Base-by-base conservation (phyloP, 805 yeast species). In the Crinitomyces ghanaensis region DNA sequence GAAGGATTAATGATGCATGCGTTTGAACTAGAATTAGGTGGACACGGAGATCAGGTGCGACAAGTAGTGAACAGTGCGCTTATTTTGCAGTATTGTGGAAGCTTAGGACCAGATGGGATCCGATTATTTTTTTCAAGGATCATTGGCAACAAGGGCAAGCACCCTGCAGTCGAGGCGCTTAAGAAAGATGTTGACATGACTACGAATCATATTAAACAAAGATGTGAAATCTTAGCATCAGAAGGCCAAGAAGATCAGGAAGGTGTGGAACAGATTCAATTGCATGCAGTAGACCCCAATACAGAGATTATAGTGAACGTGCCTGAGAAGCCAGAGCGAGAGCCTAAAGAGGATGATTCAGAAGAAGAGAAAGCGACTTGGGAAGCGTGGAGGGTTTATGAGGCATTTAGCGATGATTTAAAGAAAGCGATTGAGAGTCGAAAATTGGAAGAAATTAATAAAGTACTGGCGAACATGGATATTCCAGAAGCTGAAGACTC, bases 1-100 rank as follows among this genome's bases (percentile, higher is more conserved):
- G 97, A 91, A 55, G 83, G 94, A 0, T 70, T 91, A 38, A 65
- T 86, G 52, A 86, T 88, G 95, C 77, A 77, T 14, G 93, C 96
- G 0, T 91, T 91, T 55, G 93, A 88, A 48, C 63, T 65, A 36
- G 83, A 84, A 53, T 64, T 88, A 40, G 72, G 68, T 9, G 78
- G 74, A 14, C 67, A 83, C 30, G 49, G 67, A 0, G 40, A 43
- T 4, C 16, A 28, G 9, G 74, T 94, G 6, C 68, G 66, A 39
- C 77, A 72, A 39, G 70, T 74, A n/a, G 76, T 88, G 28, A 78
- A 74, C 53, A 91, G 83, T 48, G 77, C 95, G 2, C 69, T 82
- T 46, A 57, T 88, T 20, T 53, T 88, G 40, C 93, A 83, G 49
- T 88, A 83, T 53, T 59, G 79, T 34, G 62, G 55, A 6, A 50